Percentiles rank a stretch among this genome's conserved stretches.
Evolutionary conservation across 352 stramenopile genomes (phyloP).

Genomic region (Peronospora farinosa): DNA sequence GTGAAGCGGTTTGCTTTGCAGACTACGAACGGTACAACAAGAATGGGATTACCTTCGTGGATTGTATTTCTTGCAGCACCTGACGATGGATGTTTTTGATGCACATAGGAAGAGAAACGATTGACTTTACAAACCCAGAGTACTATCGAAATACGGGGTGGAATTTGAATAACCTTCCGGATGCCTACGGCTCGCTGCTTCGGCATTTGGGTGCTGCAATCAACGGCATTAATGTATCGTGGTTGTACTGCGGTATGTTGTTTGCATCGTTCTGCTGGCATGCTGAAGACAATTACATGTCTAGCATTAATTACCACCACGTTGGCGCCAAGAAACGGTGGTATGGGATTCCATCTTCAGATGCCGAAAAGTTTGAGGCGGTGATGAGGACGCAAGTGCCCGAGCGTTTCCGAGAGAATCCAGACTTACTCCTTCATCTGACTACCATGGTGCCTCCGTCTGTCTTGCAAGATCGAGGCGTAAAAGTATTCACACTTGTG

Average conservation of each 20-base stretch:
- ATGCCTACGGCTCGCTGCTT: slow-evolving; percentile 88
- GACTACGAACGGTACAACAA: slow-evolving; percentile 25
- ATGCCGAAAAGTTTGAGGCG: slow-evolving; percentile 51
- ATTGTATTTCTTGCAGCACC: not conserved
- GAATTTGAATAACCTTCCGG: slow-evolving; percentile 98
- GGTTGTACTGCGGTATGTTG: slow-evolving; percentile 97
- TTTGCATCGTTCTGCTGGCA: slow-evolving; percentile 99
- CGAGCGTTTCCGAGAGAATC: slow-evolving; percentile 54
- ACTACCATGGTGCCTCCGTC: slow-evolving; percentile 71
- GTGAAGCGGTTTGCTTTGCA: slow-evolving; percentile 30
- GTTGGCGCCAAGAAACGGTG: slow-evolving; percentile 94
- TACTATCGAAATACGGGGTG: slow-evolving; percentile 87
- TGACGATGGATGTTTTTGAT: slow-evolving; percentile 2
- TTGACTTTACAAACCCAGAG: slow-evolving; percentile 48
- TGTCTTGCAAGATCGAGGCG: slow-evolving; percentile 32
- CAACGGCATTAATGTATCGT: slow-evolving; percentile 97
- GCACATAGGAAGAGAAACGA: slow-evolving; percentile 27
- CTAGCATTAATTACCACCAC: slow-evolving; percentile 98
- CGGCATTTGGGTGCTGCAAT: slow-evolving; percentile 91
- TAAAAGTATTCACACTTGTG: slow-evolving; percentile 59
- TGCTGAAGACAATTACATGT: slow-evolving; percentile 99
- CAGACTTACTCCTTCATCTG: slow-evolving; percentile 64
- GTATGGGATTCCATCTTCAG: slow-evolving; percentile 79
- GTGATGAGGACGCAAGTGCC: slow-evolving; percentile 45
- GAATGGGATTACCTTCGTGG: not conserved